phyloP scores from a whole-genome alignment of 148 eudicot species.

The Rhododendron williamsianum region DNA sequence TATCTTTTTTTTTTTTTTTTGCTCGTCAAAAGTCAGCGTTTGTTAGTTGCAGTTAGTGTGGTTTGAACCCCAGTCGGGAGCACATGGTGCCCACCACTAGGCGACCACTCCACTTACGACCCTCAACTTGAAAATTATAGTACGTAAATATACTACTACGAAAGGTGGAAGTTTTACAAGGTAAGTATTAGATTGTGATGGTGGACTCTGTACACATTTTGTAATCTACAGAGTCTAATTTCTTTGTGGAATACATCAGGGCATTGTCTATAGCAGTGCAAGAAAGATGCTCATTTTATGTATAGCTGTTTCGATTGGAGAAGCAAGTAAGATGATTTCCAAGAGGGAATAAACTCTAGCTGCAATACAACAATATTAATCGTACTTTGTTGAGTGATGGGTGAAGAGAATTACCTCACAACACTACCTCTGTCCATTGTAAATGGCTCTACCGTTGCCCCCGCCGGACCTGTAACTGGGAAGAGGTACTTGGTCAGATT shows the following conservation, averaged over 20 bases:
- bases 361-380: neutral
- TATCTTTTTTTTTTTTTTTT: too few relatives aligned
- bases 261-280: neutral
- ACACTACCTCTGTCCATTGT: conserved; percentile 32
- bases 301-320: neutral
- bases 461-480: conserved; percentile 39
- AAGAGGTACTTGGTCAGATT: conserved; percentile 43
- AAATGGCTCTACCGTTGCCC: conserved; percentile 23
- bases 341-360: neutral
- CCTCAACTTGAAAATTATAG: neutral
- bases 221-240: neutral
- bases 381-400: neutral
- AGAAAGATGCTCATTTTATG: neutral
- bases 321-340: neutral
- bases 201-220: neutral
- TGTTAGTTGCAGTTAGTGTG: neutral
- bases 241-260: neutral
- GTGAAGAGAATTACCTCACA: conserved; percentile 6
- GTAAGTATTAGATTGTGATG: neutral
- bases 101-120: neutral
- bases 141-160: neutral
- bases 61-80: neutral
- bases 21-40: neutral
- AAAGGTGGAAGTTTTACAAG: neutral
- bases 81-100: neutral